Percentiles rank a stretch among this genome's conserved stretches.
phyloP scores from a whole-genome alignment of 176 grass and related monocot species.

The Juncus inflexus region DNA sequence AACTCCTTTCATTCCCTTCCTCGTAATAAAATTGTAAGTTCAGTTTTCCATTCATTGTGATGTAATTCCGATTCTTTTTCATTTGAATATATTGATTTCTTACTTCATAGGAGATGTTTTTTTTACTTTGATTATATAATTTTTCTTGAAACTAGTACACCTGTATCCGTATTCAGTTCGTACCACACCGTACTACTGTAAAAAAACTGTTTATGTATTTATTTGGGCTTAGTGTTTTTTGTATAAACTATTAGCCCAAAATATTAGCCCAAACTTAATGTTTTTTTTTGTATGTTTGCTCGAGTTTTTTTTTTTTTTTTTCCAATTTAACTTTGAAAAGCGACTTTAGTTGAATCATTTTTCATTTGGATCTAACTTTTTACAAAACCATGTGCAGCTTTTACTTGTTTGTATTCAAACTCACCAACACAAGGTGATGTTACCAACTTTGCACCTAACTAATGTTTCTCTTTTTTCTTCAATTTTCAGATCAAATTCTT shows the following conservation, averaged over 20 bases:
- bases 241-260: no score
- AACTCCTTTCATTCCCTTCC: background rate
- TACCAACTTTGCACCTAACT: constrained; percentile 18
- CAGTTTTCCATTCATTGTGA: background rate
- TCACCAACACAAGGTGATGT: constrained; percentile 16
- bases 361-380: background rate
- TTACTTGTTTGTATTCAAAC: constrained; percentile 11
- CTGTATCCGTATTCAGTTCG: no score
- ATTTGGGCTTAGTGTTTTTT: no score
- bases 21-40: constrained; percentile 7
- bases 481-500: constrained; percentile 26
- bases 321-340: background rate
- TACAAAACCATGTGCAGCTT: constrained; percentile 4
- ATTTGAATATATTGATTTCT: no score
- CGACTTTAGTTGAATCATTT: background rate
- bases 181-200: no score
- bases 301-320: background rate
- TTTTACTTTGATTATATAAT: no score
- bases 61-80: no score
- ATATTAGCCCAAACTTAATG: no score
- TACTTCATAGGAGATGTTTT: no score
- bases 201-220: no score
- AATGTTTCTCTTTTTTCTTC: constrained; percentile 1
- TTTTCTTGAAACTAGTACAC: no score
- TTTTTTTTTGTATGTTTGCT: no score